A percentile compares a stretch with the other conserved stretches of the same genome.
Evolutionary conservation across 768 basidiomycete species (phyloP).

Genomic region (Serendipita indica): DNA sequence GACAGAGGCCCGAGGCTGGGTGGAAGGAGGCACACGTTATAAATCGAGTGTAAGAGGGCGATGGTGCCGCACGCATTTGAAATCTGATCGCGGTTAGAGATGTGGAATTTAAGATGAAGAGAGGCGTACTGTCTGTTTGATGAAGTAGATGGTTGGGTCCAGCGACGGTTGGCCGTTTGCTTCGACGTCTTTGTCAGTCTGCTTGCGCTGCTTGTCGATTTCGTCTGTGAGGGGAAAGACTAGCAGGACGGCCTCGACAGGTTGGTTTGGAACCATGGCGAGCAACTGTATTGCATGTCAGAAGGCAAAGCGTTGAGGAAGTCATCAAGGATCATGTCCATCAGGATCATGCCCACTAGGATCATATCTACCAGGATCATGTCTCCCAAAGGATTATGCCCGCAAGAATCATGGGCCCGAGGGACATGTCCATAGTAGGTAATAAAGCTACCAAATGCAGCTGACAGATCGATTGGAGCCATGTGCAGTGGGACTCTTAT

Average conservation of each 20-base stretch:
- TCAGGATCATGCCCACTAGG: not conserved
- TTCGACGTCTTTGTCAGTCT: constrained; percentile 40
- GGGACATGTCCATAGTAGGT: no score
- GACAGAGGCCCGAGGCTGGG: constrained; percentile 8
- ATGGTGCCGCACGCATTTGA: constrained; percentile 81
- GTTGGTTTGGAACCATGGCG: constrained; percentile 47
- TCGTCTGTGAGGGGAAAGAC: constrained; percentile 60
- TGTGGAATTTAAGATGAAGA: not conserved
- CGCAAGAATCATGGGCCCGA: no score
- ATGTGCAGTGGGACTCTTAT: no score
- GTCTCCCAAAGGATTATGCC: no score
- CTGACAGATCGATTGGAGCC: no score
- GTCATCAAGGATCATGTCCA: not conserved
- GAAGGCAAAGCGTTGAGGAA: not conserved
- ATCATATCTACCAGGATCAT: not conserved
- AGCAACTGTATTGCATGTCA: constrained; percentile 38
- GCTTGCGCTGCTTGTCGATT: constrained; percentile 34
- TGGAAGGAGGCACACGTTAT: constrained; percentile 42
- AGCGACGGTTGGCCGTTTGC: constrained; percentile 31
- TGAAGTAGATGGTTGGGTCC: constrained; percentile 62
- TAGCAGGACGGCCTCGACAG: constrained; percentile 70
- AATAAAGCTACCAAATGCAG: no score
- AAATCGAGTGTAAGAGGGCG: constrained; percentile 66
- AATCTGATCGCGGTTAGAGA: constrained; percentile 36
- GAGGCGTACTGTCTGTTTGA: constrained; percentile 68